Conservation (phyloP, 371 early-diverging fungal species). For the Rhizopus stolonifer region DNA sequence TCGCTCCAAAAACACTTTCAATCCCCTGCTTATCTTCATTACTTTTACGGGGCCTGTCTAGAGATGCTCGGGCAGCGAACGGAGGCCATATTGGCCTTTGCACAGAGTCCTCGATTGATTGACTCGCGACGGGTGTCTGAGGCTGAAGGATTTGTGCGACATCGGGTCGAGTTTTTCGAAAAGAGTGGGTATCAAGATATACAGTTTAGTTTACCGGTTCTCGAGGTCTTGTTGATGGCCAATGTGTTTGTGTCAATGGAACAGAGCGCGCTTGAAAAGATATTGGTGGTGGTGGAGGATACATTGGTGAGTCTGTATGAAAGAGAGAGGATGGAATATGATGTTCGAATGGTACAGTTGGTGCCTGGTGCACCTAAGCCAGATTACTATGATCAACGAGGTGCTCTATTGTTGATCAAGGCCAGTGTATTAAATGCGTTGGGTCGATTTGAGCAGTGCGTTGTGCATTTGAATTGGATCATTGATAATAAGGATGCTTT, state of each 20-base stretch:
- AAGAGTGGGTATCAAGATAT: slow-evolving; percentile 50
- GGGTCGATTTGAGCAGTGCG: slow-evolving; percentile 20
- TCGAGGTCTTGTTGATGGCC: slow-evolving; percentile 62
- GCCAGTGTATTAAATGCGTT: slow-evolving; percentile 36
- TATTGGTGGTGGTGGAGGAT: slow-evolving; percentile 27
- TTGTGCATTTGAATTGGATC: slow-evolving; percentile 54
- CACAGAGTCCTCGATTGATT: slow-evolving; percentile 44
- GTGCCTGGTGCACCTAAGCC: slow-evolving; percentile 41
- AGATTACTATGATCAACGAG: slow-evolving; percentile 44
- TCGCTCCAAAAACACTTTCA: slow-evolving; percentile 54
- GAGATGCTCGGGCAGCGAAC: slow-evolving; percentile 46
- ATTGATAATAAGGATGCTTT: slow-evolving; percentile 50
- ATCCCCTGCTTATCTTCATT: slow-evolving; percentile 60
- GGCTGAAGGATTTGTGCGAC: slow-evolving; percentile 54
- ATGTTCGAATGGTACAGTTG: slow-evolving; percentile 35
- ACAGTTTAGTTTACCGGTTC: slow-evolving; percentile 42
- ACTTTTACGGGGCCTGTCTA: slow-evolving; percentile 55
- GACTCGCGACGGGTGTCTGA: slow-evolving; percentile 52
- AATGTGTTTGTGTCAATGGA: slow-evolving; percentile 53
- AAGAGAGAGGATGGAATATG: slow-evolving; percentile 37
- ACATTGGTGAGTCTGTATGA: slow-evolving; percentile 30
- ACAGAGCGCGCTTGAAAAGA: slow-evolving; percentile 26
- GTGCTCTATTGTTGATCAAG: slow-evolving; percentile 35
- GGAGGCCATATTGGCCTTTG: slow-evolving; percentile 51
- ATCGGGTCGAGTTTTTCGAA: slow-evolving; percentile 53